A percentile compares a stretch with the other conserved stretches of the same genome.
phyloP scores from a whole-genome alignment of 2,329 filamentous ascomycete genomes.

The Alternaria infectoria region DNA sequence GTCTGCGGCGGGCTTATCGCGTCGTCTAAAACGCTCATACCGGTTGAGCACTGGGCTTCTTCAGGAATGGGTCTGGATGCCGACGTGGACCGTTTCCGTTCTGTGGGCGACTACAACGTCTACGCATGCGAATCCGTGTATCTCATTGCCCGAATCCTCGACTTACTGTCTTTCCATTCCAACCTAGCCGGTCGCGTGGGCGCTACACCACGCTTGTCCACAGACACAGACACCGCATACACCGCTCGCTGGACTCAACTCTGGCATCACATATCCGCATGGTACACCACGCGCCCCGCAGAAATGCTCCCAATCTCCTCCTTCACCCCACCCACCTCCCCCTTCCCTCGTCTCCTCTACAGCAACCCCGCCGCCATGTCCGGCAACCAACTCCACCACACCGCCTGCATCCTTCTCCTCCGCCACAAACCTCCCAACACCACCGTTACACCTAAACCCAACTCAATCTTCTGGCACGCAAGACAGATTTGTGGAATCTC shows the following conservation, averaged over 20 bases:
- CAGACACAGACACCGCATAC: background rate
- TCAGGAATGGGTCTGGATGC: slow-evolving; percentile 44
- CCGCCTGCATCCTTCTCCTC: slow-evolving; percentile 17
- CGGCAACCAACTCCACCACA: slow-evolving; percentile 25
- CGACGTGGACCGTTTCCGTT: slow-evolving; percentile 50
- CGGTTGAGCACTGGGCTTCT: slow-evolving; percentile 58
- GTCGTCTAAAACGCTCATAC: slow-evolving; percentile 57
- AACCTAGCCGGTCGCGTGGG: slow-evolving; percentile 30
- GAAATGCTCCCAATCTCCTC: slow-evolving; percentile 19
- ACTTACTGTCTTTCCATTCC: slow-evolving; percentile 29
- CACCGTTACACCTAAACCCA: slow-evolving; percentile 20
- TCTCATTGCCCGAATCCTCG: slow-evolving; percentile 57
- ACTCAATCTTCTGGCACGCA: slow-evolving; percentile 56
- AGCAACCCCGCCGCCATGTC: slow-evolving; percentile 24
- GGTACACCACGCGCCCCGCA: slow-evolving; percentile 39
- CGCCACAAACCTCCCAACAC: slow-evolving; percentile 28
- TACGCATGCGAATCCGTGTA: slow-evolving; percentile 67
- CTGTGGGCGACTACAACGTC: slow-evolving; percentile 56
- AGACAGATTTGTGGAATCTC: slow-evolving; percentile 56
- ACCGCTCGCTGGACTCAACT: slow-evolving; percentile 35
- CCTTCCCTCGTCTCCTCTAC: slow-evolving; percentile 21
- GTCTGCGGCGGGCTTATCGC: slow-evolving; percentile 63
- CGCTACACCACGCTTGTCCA: background rate
- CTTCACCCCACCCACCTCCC: slow-evolving; percentile 2
- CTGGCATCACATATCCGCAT: slow-evolving; percentile 42